phyloP scores from a whole-genome alignment of 106 monocot genomes.

The Dioscorea dumetorum region DNA sequence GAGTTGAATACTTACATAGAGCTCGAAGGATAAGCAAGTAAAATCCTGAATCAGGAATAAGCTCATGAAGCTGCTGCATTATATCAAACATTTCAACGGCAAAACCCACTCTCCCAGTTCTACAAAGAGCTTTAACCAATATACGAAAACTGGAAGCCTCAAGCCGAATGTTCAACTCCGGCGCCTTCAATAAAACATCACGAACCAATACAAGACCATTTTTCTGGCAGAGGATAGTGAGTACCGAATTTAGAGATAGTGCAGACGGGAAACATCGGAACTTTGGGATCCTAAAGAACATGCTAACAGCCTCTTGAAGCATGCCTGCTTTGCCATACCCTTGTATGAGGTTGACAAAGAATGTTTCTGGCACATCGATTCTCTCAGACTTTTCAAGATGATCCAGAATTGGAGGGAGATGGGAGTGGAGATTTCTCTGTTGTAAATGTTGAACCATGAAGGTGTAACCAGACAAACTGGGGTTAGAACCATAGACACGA shows the following conservation, averaged over 20 bases:
- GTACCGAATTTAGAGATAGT: slow-evolving; percentile 46
- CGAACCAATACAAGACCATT: slow-evolving; percentile 33
- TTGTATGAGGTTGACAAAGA: slow-evolving; percentile 36
- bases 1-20: slow-evolving; percentile 20
- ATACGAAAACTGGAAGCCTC: slow-evolving; percentile 45
- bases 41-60: slow-evolving; percentile 26
- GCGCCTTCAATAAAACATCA: slow-evolving; percentile 43
- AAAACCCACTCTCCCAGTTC: slow-evolving; percentile 28
- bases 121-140: slow-evolving; percentile 51
- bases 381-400: slow-evolving; percentile 35
- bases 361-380: slow-evolving; percentile 34
- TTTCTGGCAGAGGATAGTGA: slow-evolving; percentile 39
- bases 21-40: slow-evolving; percentile 41
- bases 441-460: slow-evolving; percentile 28
- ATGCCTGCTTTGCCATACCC: slow-evolving; percentile 29
- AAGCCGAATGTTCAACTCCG: slow-evolving; percentile 38
- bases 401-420: slow-evolving; percentile 26
- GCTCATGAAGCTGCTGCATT: slow-evolving; percentile 38
- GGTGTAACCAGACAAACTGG: slow-evolving; percentile 37
- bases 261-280: slow-evolving; percentile 46
- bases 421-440: slow-evolving; percentile 10
- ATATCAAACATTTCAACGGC: slow-evolving; percentile 38
- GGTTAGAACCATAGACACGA: slow-evolving; percentile 19
- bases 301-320: slow-evolving; percentile 42
- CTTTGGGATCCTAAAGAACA: slow-evolving; percentile 60